These are phyloP conservation scores for Xylariaceae sp. DNA, from an alignment of 2,329 filamentous ascomycete genomes.

Conservation along the genomic window DNA sequence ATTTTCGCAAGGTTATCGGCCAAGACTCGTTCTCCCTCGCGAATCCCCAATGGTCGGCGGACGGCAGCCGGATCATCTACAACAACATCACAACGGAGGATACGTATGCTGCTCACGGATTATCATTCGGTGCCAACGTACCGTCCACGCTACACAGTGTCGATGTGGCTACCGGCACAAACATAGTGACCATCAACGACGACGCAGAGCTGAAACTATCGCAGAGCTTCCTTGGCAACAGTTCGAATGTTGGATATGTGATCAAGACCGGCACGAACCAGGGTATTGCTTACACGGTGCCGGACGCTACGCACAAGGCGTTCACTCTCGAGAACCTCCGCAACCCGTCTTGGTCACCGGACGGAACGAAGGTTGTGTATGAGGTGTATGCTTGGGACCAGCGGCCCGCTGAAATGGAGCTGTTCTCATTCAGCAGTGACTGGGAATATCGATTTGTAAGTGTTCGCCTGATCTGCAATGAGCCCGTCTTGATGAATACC, in stretches of 20 bases:
- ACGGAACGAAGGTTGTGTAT: slow-evolving; percentile 25
- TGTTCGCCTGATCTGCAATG: not conserved
- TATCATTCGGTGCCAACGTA: slow-evolving; percentile 21
- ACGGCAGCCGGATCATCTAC: slow-evolving; percentile 34
- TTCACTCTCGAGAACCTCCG: slow-evolving; percentile 11
- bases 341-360: slow-evolving; percentile 32
- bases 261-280: slow-evolving; percentile 25
- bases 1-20: slow-evolving; percentile 32
- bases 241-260: slow-evolving; percentile 23
- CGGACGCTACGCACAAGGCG: slow-evolving; percentile 11
- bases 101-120: slow-evolving; percentile 36
- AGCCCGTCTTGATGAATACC: not conserved
- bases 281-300: slow-evolving; percentile 28
- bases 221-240: slow-evolving; percentile 19
- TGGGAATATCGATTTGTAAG: slow-evolving; percentile 38
- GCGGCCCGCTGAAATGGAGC: slow-evolving; percentile 32
- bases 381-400: slow-evolving; percentile 27
- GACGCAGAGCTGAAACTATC: slow-evolving; percentile 30
- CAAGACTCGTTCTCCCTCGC: slow-evolving; percentile 35
- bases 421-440: slow-evolving; percentile 37
- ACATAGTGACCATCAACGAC: slow-evolving; percentile 28
- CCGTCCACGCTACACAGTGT: slow-evolving; percentile 33
- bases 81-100: slow-evolving; percentile 37
- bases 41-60: slow-evolving; percentile 35
- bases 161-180: slow-evolving; percentile 36